Evolutionary conservation across 2,329 filamentous ascomycete species (phyloP).

Genomic region (Podosphaera fusca): DNA sequence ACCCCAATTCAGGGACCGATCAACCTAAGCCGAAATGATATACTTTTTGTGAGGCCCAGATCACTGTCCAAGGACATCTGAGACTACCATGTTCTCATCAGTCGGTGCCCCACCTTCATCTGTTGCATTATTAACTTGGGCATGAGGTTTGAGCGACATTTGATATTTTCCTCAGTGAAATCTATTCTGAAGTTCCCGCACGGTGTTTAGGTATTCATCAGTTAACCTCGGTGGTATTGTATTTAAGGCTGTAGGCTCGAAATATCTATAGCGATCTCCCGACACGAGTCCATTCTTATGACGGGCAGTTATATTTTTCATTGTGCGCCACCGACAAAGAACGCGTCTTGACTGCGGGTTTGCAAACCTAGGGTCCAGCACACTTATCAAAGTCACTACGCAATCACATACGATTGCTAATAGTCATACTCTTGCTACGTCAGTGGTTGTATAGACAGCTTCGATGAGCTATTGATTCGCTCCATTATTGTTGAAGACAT

Average conservation of each 20-base stretch:
- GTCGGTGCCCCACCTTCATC: background rate
- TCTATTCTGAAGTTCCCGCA: too few relatives aligned
- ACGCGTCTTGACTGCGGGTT: background rate
- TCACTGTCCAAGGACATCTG: background rate
- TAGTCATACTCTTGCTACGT: background rate
- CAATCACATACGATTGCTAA: background rate
- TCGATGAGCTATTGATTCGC: background rate
- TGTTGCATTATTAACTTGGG: too few relatives aligned
- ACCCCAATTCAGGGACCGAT: background rate
- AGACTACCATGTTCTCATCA: background rate
- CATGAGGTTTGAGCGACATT: too few relatives aligned
- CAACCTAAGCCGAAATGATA: background rate
- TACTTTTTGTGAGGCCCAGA: background rate
- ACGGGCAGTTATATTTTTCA: background rate
- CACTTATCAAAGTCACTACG: background rate
- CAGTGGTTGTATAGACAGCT: background rate
- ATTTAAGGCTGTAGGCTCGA: too few relatives aligned
- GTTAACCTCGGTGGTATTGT: too few relatives aligned
- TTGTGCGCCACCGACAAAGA: background rate
- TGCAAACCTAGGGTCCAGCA: background rate
- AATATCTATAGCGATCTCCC: too few relatives aligned
- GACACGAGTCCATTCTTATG: background rate
- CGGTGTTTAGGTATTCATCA: too few relatives aligned
- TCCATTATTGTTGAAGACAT: background rate
- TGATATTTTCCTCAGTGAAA: too few relatives aligned